Percentiles rank a stretch among this genome's conserved stretches.
phyloP scores from a whole-genome alignment of 768 basidiomycete genomes.

The Lactifluus subvellereus region DNA sequence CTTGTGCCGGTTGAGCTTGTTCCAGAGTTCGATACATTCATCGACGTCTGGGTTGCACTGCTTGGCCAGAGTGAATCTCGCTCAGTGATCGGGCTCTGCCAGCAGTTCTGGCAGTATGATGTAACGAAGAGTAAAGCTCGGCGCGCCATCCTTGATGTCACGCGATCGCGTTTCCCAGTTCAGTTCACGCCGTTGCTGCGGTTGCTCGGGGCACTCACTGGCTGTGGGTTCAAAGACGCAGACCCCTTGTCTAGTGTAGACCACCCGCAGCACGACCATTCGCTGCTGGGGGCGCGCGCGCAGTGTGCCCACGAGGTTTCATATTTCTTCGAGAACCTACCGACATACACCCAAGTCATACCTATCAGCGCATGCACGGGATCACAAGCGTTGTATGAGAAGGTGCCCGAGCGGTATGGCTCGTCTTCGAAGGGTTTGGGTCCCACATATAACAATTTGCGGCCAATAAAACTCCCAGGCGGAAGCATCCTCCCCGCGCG shows the following conservation, averaged over 20 bases:
- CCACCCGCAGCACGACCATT: slow-evolving; percentile 37
- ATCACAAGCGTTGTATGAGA: slow-evolving; percentile 66
- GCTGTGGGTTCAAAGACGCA: slow-evolving; percentile 68
- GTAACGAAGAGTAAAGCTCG: slow-evolving; percentile 62
- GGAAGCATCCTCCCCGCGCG: slow-evolving; percentile 63
- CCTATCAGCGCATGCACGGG: slow-evolving; percentile 57
- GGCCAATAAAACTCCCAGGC: slow-evolving; percentile 68
- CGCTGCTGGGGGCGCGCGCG: slow-evolving; percentile 44
- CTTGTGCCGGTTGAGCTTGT: slow-evolving; percentile 72
- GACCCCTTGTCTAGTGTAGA: slow-evolving; percentile 57
- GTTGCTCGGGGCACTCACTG: slow-evolving; percentile 72
- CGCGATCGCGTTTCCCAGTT: slow-evolving; percentile 77
- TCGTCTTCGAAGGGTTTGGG: slow-evolving; percentile 43
- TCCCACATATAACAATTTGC: slow-evolving; percentile 57
- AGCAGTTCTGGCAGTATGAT: slow-evolving; percentile 80
- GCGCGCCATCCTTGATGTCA: slow-evolving; percentile 76
- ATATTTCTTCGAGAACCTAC: slow-evolving; percentile 65
- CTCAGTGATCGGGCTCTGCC: slow-evolving; percentile 62
- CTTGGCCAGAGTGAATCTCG: slow-evolving; percentile 67
- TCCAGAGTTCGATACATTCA: slow-evolving; percentile 61
- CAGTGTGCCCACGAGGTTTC: slow-evolving; percentile 65
- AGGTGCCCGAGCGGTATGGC: slow-evolving; percentile 54
- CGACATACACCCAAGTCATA: slow-evolving; percentile 71
- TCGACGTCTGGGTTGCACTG: slow-evolving; percentile 74
- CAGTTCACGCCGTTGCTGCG: slow-evolving; percentile 64